These are phyloP conservation scores for Cyberlindnera petersonii DNA, from an alignment of 805 yeast species.

Conservation along the genomic window DNA sequence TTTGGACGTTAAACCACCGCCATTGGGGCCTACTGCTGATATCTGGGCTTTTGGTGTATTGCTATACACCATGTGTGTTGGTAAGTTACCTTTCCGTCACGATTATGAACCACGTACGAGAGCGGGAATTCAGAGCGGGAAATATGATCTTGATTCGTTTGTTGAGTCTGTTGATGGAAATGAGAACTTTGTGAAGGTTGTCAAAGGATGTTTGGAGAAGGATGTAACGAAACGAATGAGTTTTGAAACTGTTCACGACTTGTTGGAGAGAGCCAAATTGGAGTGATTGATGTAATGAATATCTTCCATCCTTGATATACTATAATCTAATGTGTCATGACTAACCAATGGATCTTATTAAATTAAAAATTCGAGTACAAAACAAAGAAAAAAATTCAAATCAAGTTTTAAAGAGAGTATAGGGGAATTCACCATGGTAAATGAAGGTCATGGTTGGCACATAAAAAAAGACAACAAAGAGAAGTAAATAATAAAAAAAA, in stretches of 20 bases:
- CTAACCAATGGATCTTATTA: neutral
- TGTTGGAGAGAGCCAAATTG: slow-evolving; percentile 4
- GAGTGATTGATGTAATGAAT: neutral
- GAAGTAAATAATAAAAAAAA: no score
- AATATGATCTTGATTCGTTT: slow-evolving; percentile 48
- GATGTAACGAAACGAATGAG: slow-evolving; percentile 51
- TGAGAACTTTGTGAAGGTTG: slow-evolving; percentile 31
- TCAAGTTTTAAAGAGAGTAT: no score
- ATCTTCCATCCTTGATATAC: neutral
- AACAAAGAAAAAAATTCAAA: no score
- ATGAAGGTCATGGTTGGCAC: no score
- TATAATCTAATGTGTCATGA: neutral
- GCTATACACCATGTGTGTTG: slow-evolving; percentile 66
- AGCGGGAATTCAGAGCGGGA: slow-evolving; percentile 65
- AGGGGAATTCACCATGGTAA: no score
- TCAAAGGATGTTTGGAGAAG: slow-evolving; percentile 51
- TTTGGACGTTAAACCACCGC: slow-evolving; percentile 58
- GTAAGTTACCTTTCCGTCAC: slow-evolving; percentile 79
- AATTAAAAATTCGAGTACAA: no score
- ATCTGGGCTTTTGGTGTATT: slow-evolving; percentile 90
- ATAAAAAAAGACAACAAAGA: no score
- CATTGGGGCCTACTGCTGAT: slow-evolving; percentile 64
- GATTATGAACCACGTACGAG: slow-evolving; percentile 77
- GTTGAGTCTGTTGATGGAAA: slow-evolving; percentile 35
- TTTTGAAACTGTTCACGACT: slow-evolving; percentile 35